Base-by-base conservation (phyloP, 176 grass and related monocot species). In the Triticum turgidum region DNA sequence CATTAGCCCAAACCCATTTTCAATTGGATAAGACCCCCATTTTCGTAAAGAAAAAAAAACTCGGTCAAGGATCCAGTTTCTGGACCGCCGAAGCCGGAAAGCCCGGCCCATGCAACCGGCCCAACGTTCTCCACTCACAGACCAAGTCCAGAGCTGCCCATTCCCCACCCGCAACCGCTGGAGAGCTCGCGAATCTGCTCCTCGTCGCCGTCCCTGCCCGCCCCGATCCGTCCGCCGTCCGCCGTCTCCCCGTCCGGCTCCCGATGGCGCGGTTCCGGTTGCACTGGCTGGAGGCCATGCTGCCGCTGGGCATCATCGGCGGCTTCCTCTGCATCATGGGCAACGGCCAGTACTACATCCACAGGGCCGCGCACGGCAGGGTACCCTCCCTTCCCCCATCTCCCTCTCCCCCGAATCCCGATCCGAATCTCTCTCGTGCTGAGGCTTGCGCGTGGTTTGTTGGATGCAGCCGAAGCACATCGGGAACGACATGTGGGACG, bases 251-350 rank as follows among this genome's bases (percentile, higher is more conserved):
- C 45, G 25, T 54, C 18, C 86, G 69, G 30, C 32, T 42, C 58
- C 80, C 38, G 68, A 99, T 96, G 97, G 92, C 80, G 42, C 87
- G 93, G 35, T 45, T 99, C 14, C 91, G 93, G 35, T 32, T 99
- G 3, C 91, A 93, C 73, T 99, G 97, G 97, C 73, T 99, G 73
- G 97, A 99, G 86, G 97, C 97, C 6, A 73, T 99, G 11, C 90
- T 99, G 44, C 97, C 97, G 61, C 92, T 99, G 59, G 97, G 90
- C 21, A 96, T 99, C 92, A 99, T 99, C 87, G 97, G 83, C n/a
- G 97, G 92, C 39, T 92, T 99, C 92, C 88, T 99, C 66, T 96
- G 87, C 92, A 91, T 96, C 88, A 99, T 99, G 97, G 94, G 97
- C 61, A 99, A 99, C 88, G 92, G 88, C 32, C 97, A 96, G 86